Evolutionary conservation across 2,329 filamentous ascomycete genomes (phyloP), one percentile per base, ranked within the genome.

Genomic region (Aureobasidium sp.): DNA sequence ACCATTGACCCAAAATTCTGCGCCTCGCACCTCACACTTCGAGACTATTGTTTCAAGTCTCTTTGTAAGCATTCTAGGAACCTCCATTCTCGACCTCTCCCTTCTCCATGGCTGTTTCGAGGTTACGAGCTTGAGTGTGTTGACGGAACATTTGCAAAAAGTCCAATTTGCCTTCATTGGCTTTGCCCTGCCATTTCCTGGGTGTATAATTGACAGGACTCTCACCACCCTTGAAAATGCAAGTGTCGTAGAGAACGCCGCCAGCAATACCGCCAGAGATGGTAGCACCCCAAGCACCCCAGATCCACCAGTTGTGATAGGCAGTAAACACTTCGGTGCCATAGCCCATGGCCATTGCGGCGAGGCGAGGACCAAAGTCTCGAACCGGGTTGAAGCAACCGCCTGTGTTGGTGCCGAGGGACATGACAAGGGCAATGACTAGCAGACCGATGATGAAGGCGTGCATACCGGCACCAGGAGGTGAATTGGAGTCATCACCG

Each of bases 361-460:
- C 79, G 7, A 82, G 71, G 5, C 80, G 74, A 0, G 80, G 79
- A 0, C 79, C 79, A n/a, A 82, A 73, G 69, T 82, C 81, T 3
- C 79, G 72, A 8, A 76, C 76, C 0, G 80, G 79, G 48, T 82
- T 82, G 65, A 82, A 71, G 2, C 76, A 77, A 0, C 75, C 75
- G 2, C 79, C 78, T 0, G 80, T 82, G 59, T 79, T 79, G 64
- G 75, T 77, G 5, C 75, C 73, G 39, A 82, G 77, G 0, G 74
- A 70, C 72, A 77, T 76, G 6, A 67, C 69, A 29, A 75, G 70
- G 5, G 66, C 66, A 0, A 71, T 72, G 27, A 73, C 72, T 4
- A 81, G 69, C 1, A 81, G 71, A 0, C 79, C 79, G 34, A 82
- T 71, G 52, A 82, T 75, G 46, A 82, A 75, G 1, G 80, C 77